Evolutionary conservation across 2,329 filamentous ascomycete species (phyloP).

Genomic region (Alternaria longipes): DNA sequence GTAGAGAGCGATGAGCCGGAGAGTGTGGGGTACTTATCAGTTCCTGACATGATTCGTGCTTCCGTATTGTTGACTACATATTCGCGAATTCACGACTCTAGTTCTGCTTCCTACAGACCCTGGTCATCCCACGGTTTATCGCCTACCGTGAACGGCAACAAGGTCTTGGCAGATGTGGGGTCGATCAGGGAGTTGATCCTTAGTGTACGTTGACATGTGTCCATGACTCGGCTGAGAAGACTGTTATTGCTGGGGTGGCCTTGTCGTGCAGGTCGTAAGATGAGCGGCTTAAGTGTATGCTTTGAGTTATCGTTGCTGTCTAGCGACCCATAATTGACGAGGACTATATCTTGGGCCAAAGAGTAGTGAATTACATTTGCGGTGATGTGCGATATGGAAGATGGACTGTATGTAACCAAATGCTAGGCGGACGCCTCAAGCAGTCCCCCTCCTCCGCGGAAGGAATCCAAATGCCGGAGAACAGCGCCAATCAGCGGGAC

Average conservation of each 20-base stretch:
- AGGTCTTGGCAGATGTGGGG: slow-evolving; percentile 1
- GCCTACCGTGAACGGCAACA: neutral
- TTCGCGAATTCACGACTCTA: neutral
- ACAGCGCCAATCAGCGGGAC: neutral
- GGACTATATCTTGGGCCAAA: too few species aligned
- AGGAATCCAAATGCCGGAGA: neutral
- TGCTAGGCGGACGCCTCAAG: too few species aligned
- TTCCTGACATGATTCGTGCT: neutral
- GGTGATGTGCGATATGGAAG: neutral
- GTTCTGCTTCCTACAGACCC: neutral
- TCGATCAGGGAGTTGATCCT: slow-evolving; percentile 7
- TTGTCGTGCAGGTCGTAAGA: slow-evolving; percentile 1
- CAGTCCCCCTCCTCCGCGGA: neutral
- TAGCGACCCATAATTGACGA: neutral
- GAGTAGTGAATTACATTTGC: neutral
- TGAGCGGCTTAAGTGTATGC: neutral
- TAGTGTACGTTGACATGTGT: neutral
- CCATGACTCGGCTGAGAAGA: neutral
- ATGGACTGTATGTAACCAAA: neutral
- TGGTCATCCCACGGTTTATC: neutral
- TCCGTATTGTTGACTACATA: neutral
- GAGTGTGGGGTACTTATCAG: neutral
- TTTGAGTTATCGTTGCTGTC: neutral
- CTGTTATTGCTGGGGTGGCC: neutral
- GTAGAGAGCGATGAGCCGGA: neutral